A percentile compares a stretch with the other conserved stretches of the same genome.
phyloP scores from a whole-genome alignment of 73 alveolate species.

The Paramecium sexaurelia region DNA sequence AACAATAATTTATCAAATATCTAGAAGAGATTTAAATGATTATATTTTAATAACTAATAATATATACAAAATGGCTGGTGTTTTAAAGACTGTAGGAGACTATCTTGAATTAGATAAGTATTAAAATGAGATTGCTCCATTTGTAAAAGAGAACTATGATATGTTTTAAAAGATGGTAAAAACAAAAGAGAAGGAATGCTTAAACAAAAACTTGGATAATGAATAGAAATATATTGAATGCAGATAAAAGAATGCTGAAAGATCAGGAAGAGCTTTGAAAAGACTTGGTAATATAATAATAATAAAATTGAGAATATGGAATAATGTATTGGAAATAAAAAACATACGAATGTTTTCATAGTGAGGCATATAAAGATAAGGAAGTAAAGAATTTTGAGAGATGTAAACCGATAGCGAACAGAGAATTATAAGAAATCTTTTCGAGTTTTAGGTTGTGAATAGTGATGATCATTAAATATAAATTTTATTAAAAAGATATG shows the following conservation, averaged over 20 bases:
- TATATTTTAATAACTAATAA: background rate
- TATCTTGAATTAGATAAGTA: slow-evolving; percentile 23
- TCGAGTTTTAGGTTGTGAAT: slow-evolving; percentile 28
- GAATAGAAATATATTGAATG: background rate
- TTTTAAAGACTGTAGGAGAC: slow-evolving; percentile 10
- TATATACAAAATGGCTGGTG: slow-evolving; percentile 28
- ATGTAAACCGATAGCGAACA: background rate
- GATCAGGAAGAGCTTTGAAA: background rate
- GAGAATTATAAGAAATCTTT: slow-evolving; percentile 10
- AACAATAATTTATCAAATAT: background rate
- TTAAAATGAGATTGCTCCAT: background rate
- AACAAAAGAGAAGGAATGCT: background rate
- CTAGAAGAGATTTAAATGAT: slow-evolving; percentile 23
- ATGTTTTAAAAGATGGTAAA: background rate
- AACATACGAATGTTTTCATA: slow-evolving; percentile 37
- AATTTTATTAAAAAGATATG: slow-evolving; percentile 9
- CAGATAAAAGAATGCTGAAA: background rate
- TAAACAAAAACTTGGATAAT: background rate
- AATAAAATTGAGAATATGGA: background rate
- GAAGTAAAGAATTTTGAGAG: background rate
- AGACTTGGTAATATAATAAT: slow-evolving; percentile 15
- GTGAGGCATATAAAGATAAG: background rate
- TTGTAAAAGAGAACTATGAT: background rate
- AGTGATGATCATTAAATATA: background rate
- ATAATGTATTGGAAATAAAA: slow-evolving; percentile 31